phyloP scores from a whole-genome alignment of 805 yeast species.

The Candida schatavii region DNA sequence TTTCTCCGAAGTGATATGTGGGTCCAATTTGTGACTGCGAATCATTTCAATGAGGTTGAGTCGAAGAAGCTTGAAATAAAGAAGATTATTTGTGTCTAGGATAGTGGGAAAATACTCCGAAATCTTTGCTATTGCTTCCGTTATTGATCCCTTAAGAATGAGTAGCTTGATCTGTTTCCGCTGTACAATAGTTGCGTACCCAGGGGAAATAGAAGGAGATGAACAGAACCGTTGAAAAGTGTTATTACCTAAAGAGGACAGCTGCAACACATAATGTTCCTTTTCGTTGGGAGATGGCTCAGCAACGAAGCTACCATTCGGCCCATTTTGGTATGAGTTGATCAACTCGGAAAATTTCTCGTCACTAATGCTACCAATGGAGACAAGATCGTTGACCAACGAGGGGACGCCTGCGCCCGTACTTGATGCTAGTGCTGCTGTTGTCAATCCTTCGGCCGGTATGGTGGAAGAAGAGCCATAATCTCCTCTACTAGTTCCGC shows the following conservation, averaged over 20 bases:
- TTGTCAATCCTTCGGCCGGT: too few species aligned
- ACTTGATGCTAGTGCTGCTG: too few species aligned
- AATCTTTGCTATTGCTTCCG: constrained; percentile 53
- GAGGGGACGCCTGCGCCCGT: constrained; percentile 6
- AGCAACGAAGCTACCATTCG: background rate
- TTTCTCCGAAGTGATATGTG: constrained; percentile 18
- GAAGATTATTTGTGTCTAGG: constrained; percentile 57
- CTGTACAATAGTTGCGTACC: constrained; percentile 49
- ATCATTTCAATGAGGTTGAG: constrained; percentile 81
- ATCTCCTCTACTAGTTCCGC: background rate
- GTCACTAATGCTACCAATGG: constrained; percentile 11
- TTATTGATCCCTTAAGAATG: constrained; percentile 60
- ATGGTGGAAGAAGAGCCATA: too few species aligned
- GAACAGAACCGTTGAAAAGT: background rate
- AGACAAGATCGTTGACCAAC: constrained; percentile 10
- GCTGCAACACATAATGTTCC: too few species aligned
- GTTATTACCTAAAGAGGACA: too few species aligned
- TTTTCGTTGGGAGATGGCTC: too few species aligned
- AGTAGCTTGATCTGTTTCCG: constrained; percentile 52
- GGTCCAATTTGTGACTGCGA: constrained; percentile 40
- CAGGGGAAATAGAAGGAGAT: constrained; percentile 16
- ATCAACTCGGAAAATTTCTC: constrained; percentile 12
- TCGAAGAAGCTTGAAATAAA: constrained; percentile 72
- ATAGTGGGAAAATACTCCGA: constrained; percentile 62
- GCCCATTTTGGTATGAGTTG: constrained; percentile 6